Evolutionary conservation across 345 rosid species (phyloP).

Genomic region (Citrus mangshanensis): DNA sequence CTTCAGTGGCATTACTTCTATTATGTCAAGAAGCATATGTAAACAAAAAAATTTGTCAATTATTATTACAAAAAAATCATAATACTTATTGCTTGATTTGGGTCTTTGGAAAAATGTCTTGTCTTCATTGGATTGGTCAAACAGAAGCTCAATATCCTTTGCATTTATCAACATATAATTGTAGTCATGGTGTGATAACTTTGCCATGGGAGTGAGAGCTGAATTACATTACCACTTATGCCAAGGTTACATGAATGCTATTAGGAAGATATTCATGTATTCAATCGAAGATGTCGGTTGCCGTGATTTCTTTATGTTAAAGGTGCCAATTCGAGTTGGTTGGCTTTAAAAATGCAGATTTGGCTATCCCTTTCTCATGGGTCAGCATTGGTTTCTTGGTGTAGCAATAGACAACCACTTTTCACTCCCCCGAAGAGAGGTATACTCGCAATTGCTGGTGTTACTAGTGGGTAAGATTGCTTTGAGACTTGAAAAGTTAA

Average conservation of each 20-base stretch:
- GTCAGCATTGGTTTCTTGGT: constrained; percentile 97
- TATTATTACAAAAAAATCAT: background rate
- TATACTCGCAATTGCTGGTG: constrained; percentile 75
- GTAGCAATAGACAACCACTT: constrained; percentile 82
- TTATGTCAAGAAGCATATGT: background rate
- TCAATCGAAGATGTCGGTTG: constrained; percentile 71
- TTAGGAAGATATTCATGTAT: constrained; percentile 52
- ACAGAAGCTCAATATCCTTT: constrained; percentile 1
- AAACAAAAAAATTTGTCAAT: background rate
- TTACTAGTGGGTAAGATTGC: constrained; percentile 97
- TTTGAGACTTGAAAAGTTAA: constrained; percentile 58
- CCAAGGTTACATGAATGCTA: constrained; percentile 39
- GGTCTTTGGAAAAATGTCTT: constrained; percentile 3
- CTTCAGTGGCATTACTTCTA: background rate
- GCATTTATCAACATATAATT: constrained; percentile 20
- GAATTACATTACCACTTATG: constrained; percentile 21
- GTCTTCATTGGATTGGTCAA: background rate
- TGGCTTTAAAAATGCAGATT: constrained; percentile 99
- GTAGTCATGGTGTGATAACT: constrained; percentile 15
- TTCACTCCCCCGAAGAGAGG: constrained; percentile 82
- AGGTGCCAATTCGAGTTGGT: constrained; percentile 94
- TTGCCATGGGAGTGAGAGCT: constrained; percentile 29
- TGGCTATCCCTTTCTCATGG: constrained; percentile 76
- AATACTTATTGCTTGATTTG: background rate
- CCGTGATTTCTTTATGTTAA: constrained; percentile 73